phyloP scores from a whole-genome alignment of 2,329 filamentous ascomycete genomes.

The Cryphonectria nitschkei region DNA sequence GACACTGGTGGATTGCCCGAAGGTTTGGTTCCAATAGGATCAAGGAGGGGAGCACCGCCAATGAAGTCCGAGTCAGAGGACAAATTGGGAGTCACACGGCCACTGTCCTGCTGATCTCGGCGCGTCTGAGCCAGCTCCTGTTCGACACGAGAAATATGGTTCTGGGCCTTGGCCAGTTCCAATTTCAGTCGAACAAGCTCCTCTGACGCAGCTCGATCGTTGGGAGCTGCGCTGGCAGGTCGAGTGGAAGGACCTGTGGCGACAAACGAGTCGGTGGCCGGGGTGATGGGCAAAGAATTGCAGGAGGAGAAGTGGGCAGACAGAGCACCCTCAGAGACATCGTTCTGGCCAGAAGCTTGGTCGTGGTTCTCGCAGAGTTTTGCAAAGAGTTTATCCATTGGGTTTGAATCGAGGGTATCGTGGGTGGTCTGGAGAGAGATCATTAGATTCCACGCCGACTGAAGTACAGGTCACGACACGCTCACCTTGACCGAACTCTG shows the following conservation, averaged over 20 bases:
- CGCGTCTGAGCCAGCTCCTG: constrained; percentile 70
- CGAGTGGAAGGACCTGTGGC: constrained; percentile 54
- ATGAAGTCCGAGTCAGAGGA: constrained; percentile 44
- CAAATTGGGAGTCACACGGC: constrained; percentile 53
- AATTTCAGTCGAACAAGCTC: constrained; percentile 71
- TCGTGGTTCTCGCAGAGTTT: constrained; percentile 38
- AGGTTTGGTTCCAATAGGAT: constrained; percentile 30
- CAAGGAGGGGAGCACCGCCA: constrained; percentile 34
- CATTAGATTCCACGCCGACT: constrained; percentile 28
- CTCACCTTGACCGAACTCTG: constrained; percentile 58
- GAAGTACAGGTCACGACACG: constrained; percentile 19
- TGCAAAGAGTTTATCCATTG: constrained; percentile 74
- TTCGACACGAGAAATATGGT: constrained; percentile 71
- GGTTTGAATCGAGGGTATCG: constrained; percentile 49
- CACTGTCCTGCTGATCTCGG: constrained; percentile 61
- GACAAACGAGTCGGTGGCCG: constrained; percentile 58
- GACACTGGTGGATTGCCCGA: constrained; percentile 38
- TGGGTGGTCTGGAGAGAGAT: constrained; percentile 46
- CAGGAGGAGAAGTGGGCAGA: constrained; percentile 56
- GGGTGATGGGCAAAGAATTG: constrained; percentile 65
- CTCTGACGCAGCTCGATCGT: constrained; percentile 50
- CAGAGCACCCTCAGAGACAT: constrained; percentile 68
- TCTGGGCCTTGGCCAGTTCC: constrained; percentile 72
- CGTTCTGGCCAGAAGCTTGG: constrained; percentile 59
- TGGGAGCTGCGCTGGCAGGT: constrained; percentile 54